Conservation (phyloP, 2,329 filamentous ascomycete species). For the Hansfordia pulvinata region DNA sequence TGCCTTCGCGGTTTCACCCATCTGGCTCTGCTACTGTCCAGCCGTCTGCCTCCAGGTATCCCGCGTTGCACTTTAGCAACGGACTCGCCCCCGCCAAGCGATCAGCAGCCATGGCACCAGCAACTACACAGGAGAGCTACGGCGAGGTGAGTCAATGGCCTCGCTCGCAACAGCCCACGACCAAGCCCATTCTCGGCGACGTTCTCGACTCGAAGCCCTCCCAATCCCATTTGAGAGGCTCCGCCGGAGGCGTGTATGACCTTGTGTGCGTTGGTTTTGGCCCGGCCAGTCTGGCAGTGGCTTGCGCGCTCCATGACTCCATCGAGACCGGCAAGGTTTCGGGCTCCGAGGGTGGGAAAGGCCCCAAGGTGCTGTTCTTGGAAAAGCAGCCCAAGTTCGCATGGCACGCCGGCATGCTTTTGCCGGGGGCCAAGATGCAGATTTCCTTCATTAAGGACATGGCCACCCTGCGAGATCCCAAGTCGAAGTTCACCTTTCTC, state of each 20-base stretch:
- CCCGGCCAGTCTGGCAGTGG: constrained; percentile 79
- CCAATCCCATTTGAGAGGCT: constrained; percentile 35
- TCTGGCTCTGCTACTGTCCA: too few species aligned
- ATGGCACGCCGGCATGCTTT: constrained; percentile 93
- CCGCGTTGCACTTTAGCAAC: too few species aligned
- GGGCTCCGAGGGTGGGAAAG: constrained; percentile 19
- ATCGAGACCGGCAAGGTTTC: constrained; percentile 35
- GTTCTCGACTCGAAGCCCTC: constrained; percentile 15
- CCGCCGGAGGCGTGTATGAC: constrained; percentile 58
- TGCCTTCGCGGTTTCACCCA: too few species aligned
- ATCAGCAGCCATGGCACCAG: constrained; percentile 1
- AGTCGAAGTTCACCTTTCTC: constrained; percentile 85
- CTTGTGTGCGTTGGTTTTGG: constrained; percentile 87
- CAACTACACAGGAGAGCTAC: background rate
- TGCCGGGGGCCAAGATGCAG: constrained; percentile 90
- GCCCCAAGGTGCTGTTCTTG: constrained; percentile 70
- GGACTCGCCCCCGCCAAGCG: too few species aligned
- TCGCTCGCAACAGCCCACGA: constrained; percentile 2
- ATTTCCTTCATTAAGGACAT: constrained; percentile 97
- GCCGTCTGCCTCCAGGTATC: too few species aligned
- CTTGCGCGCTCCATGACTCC: constrained; percentile 77
- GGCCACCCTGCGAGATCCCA: constrained; percentile 75
- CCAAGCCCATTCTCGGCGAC: constrained; percentile 1
- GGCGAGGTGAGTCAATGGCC: constrained; percentile 1
- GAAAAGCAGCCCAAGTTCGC: constrained; percentile 75